Base-by-base conservation (phyloP, 2,329 filamentous ascomycete genomes). In the Trichoderma sp. region DNA sequence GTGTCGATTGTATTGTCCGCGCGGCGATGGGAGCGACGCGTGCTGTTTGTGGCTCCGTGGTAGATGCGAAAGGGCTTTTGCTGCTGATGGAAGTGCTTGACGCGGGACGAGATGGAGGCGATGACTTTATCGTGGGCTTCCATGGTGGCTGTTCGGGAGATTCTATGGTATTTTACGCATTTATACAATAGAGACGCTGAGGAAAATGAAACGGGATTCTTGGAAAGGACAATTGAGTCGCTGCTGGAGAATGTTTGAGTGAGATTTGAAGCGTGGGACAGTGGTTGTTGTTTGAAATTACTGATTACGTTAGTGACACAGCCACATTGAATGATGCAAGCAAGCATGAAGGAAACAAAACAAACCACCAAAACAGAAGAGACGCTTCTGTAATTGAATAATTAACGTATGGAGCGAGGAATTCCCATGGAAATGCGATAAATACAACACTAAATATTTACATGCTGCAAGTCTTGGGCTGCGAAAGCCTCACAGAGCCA, bases 11-110 rank as follows among this genome's bases (percentile, higher is more conserved):
- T 85, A 72, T 86, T 86, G 74, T 83, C 82, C 13, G 77, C 75
- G 54, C 77, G 78, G 34, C 82, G 82, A 22, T 81, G 78, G 8
- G 83, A 83, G 29, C 84, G 84, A 8, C 91, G 88, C 42, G 91
- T 93, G 77, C 88, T 92, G 79, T 92, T 93, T 29, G 91, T 93
- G 0, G 89, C 88, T 69, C 91, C 91, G 78, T 93, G 91, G 72
- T 88, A 91, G 74, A 93, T 89, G n/a, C 90, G 85, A 78, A 92
- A 93, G 2, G 89, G 86, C 74, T 81, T 76, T 68, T 80, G 76
- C 8, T 72, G 75, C 3, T 77, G 73, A 63, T 82, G 75, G 71
- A 86, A 86, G 5, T 80, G 73, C 68, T 77, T 76, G 35, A 86
- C 78, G 25, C 80, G 77, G 35, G 76, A 73, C 0, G 84, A 78